Evolutionary conservation across 352 stramenopile genomes (phyloP), one percentile per base, ranked within the genome.

Genomic region (Pythium utonaiense): DNA sequence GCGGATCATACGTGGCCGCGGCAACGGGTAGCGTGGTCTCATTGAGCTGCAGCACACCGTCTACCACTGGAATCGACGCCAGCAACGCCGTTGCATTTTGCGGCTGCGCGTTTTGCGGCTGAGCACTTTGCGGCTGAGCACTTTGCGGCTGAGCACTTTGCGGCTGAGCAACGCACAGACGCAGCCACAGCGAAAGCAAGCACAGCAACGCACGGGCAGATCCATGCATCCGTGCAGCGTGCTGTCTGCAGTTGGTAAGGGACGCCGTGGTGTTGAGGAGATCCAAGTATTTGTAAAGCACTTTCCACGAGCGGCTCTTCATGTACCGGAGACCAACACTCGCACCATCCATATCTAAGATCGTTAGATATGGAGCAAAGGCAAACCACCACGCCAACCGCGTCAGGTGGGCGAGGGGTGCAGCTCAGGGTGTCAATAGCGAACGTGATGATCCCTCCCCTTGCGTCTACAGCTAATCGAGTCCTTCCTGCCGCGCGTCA

Each of bases 21-120:
- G 68, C 73, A 4, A 34, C 6, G 0, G 44, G 9, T 22, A 81
- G 69, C 6, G 50, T 62, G 19, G 2, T 22, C 10, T 74, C 51
- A 0, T 60, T 64, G n/a, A 81, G 62, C 40, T 75, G 41, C 31
- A 81, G 57, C 56, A 79, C 70, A 27, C 62, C 54, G 22, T 54
- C 65, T 17, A 71, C 49, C 28, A 74, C 61, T 0, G 62, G 57
- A 16, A 77, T 60, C 0, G 31, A 25, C 17, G 41, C 41, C 30
- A 33, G 14, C 9, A 27, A 4, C 16, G 38, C 38, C 24, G n/a
- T 25, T 24, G 52, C 22, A 24, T 24, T 36, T 30, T 47, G 19
- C 16, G n/a, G n/a, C n/a, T n/a, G n/a, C n/a, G n/a, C n/a, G n/a
- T n/a, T n/a, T n/a, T n/a, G n/a, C n/a, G n/a, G n/a, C n/a, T n/a